Conservation (phyloP, 2,329 filamentous ascomycete genomes). For the Epichloe scottii region DNA sequence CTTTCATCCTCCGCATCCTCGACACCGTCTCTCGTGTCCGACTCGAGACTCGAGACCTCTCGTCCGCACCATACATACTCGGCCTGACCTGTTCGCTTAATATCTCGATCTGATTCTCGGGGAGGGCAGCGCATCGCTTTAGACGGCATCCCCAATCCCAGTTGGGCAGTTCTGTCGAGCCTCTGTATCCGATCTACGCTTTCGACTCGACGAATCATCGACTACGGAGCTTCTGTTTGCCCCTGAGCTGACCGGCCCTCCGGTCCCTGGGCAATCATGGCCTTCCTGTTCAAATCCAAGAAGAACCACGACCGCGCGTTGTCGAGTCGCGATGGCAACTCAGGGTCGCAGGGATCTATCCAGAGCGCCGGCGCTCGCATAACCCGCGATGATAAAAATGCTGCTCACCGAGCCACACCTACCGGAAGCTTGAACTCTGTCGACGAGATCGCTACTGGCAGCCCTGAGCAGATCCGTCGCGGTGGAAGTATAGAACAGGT, state of each 20-base stretch:
- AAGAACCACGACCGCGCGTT: conserved; percentile 55
- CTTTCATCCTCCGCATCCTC: conserved; percentile 1
- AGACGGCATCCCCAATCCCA: not conserved
- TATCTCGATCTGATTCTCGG: not conserved
- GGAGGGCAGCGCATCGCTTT: not conserved
- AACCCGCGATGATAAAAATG: conserved; percentile 40
- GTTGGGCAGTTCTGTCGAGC: not conserved
- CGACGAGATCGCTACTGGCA: conserved; percentile 42
- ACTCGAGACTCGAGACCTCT: not conserved
- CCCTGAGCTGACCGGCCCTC: conserved; percentile 19
- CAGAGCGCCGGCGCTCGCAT: conserved; percentile 35
- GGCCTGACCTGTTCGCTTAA: not conserved
- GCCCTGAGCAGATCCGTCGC: conserved; percentile 52
- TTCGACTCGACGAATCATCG: not conserved
- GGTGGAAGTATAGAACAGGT: conserved; percentile 38
- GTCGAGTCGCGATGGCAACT: conserved; percentile 40
- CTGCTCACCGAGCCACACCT: conserved; percentile 51
- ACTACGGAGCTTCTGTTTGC: not conserved
- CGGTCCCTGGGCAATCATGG: conserved; percentile 45
- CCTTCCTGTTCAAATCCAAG: conserved; percentile 74
- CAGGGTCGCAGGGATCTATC: conserved; percentile 34
- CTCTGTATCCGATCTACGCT: not conserved
- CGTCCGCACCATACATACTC: not conserved
- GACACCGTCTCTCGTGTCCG: conserved; percentile 3
- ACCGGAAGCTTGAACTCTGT: conserved; percentile 69